Base-by-base conservation (phyloP, 2,329 filamentous ascomycete genomes). In the Metarhizium sp. region DNA sequence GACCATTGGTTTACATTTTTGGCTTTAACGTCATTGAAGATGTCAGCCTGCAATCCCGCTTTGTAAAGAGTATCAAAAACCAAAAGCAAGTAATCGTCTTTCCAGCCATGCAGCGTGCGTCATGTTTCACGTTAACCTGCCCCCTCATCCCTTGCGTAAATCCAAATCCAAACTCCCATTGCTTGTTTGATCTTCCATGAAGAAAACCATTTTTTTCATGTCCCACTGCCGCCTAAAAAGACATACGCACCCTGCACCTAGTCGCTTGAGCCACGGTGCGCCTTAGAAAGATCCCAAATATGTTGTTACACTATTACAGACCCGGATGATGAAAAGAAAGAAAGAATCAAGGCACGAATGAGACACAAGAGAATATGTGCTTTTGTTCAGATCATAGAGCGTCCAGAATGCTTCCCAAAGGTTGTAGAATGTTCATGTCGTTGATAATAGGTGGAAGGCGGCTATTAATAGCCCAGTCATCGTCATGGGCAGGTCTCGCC, bases 301-400 rank as follows among this genome's bases (percentile, higher is more conserved):
- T 62, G 61, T 61, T 69, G 62, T 62, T 69, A 68, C 65, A 68
- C 64, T 60, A 59, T 63, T 62, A 59, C 59, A 63, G 58, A 14
- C 47, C 47, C 50, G 47, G 34, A 2, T 53, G 13, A 51, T 16
- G n/a, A n/a, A 50, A 3, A 29, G 43, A 7, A 50, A 14, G n/a
- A 18, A 45, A 6, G 11, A 45, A 45, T n/a, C 42, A 20, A 45
- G 8, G 42, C 42, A 30, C 6, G 1, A 36, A 7, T 14, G 32
- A 30, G 7, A 45, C 14, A 25, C 30, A 29, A 20, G 29, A n/a
- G 10, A 34, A 40, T 11, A 5, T 14, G 16, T 11, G 42, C 30
- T 45, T n/a, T 51, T 13, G 47, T 43, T 6, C 32, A 48, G 36
- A 7, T 32, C 52, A 55, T 20, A 20, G 14, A 51, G 34, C 20